Conservation (phyloP, 2,329 filamentous ascomycete genomes). For the Xylariaceae sp. region DNA sequence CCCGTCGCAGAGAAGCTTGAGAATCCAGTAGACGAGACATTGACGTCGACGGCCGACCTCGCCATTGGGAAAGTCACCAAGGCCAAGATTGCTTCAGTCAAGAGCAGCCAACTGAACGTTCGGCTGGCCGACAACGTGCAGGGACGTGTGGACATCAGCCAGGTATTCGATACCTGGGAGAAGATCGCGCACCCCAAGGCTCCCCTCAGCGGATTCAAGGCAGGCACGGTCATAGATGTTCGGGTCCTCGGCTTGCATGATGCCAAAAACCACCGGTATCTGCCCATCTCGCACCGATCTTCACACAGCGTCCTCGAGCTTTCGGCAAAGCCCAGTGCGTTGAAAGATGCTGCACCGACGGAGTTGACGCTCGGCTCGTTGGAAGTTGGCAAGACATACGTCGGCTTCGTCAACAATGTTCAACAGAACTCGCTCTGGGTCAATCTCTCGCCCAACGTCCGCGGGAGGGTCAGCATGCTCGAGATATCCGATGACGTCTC, state of each 20-base stretch:
- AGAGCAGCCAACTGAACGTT: conserved; percentile 89
- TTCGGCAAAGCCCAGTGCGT: conserved; percentile 68
- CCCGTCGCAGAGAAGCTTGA: conserved; percentile 34
- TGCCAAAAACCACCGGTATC: conserved; percentile 81
- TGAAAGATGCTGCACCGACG: conserved; percentile 40
- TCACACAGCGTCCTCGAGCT: conserved; percentile 82
- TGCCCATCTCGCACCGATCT: conserved; percentile 82
- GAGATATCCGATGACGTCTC: conserved; percentile 86
- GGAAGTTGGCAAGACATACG: conserved; percentile 61
- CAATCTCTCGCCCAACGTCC: conserved; percentile 80
- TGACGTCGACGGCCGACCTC: conserved; percentile 66
- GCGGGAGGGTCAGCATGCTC: conserved; percentile 74
- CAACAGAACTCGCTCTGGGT: conserved; percentile 79
- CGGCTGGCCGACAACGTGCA: conserved; percentile 80
- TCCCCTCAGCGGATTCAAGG: conserved; percentile 69
- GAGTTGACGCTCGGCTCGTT: conserved; percentile 68
- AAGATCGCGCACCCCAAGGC: conserved; percentile 77
- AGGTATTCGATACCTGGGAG: conserved; percentile 83
- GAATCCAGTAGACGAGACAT: conserved; percentile 54
- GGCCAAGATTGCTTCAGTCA: conserved; percentile 75
- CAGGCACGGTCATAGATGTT: conserved; percentile 65
- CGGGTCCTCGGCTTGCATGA: conserved; percentile 84
- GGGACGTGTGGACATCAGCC: conserved; percentile 88
- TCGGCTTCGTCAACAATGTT: conserved; percentile 90
- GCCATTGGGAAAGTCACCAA: conserved; percentile 66